phyloP scores from a whole-genome alignment of 2,329 filamentous ascomycete species.

The Pyrenophora teres region DNA sequence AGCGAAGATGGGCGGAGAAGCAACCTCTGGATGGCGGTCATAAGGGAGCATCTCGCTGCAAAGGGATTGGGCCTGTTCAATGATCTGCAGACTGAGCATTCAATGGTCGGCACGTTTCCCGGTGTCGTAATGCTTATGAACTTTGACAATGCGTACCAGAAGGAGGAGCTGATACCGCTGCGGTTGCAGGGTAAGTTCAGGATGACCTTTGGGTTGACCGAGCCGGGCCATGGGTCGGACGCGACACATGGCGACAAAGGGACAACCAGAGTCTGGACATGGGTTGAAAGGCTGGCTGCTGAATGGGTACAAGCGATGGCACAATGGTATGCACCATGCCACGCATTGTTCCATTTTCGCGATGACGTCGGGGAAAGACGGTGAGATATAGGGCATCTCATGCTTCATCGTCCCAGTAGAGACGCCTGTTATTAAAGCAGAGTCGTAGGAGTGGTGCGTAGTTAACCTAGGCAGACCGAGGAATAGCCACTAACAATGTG shows the following conservation, averaged over 20 bases:
- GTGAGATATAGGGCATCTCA: conserved; percentile 61
- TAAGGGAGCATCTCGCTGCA: conserved; percentile 63
- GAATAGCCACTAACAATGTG: conserved; percentile 3
- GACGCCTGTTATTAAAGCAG: conserved; percentile 58
- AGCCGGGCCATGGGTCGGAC: conserved; percentile 66
- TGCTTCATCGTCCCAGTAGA: conserved; percentile 63
- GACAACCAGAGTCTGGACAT: conserved; percentile 51
- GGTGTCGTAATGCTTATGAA: conserved; percentile 66
- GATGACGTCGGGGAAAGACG: conserved; percentile 59
- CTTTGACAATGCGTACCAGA: conserved; percentile 62
- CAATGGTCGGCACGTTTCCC: conserved; percentile 66
- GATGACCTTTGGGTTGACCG: conserved; percentile 66
- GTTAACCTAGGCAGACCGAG: background rate
- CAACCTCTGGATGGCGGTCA: conserved; percentile 68
- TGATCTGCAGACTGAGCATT: conserved; percentile 68
- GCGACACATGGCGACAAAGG: conserved; percentile 65
- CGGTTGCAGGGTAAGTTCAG: conserved; percentile 59
- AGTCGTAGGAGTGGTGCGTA: conserved; percentile 61
- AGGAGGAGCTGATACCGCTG: conserved; percentile 58
- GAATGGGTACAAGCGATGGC: conserved; percentile 67
- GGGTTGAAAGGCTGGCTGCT: conserved; percentile 58
- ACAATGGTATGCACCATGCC: conserved; percentile 65
- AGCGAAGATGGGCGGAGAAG: conserved; percentile 49
- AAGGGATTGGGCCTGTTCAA: conserved; percentile 66
- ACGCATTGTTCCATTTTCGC: conserved; percentile 68